Evolutionary conservation across 495 filamentous ascomycete genomes (phyloP).

Genomic region (Lasiosphaeriaceae sp.): DNA sequence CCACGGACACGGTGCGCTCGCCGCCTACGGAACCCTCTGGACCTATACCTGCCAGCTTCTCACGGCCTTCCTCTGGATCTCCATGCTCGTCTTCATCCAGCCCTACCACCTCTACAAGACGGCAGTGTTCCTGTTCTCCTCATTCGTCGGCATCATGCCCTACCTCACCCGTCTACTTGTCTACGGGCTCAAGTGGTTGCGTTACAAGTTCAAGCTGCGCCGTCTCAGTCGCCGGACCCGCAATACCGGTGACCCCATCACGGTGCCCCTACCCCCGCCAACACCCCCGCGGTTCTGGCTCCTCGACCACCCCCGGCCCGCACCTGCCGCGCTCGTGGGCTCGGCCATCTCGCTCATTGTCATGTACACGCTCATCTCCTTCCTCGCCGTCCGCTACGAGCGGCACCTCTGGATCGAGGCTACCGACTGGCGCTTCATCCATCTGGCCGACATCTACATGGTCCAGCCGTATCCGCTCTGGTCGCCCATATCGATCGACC

Average conservation of each 20-base stretch:
- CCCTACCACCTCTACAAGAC: slow-evolving; percentile 13
- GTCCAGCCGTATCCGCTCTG: slow-evolving; percentile 8
- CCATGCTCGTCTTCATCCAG: slow-evolving; percentile 15
- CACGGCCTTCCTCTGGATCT: slow-evolving; percentile 18
- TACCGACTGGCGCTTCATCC: slow-evolving; percentile 16
- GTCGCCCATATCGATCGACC: slow-evolving; percentile 14
- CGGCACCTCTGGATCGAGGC: slow-evolving; percentile 13
- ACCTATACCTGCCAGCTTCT: slow-evolving; percentile 15
- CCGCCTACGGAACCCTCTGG: slow-evolving; percentile 4
- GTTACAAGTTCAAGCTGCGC: background rate
- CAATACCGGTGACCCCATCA: no score
- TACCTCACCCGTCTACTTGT: slow-evolving; percentile 1
- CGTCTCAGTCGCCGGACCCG: background rate
- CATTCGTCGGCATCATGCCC: slow-evolving; percentile 1
- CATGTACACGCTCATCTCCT: slow-evolving; percentile 7
- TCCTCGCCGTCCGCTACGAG: slow-evolving; percentile 16
- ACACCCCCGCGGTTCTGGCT: background rate
- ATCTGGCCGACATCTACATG: slow-evolving; percentile 9
- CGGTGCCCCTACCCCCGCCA: background rate
- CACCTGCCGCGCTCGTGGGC: slow-evolving; percentile 8
- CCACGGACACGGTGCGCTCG: slow-evolving; percentile 22
- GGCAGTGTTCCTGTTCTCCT: background rate
- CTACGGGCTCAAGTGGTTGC: background rate
- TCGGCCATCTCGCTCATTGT: background rate
- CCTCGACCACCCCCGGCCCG: background rate